phyloP scores from a whole-genome alignment of 129 eudicot genomes.

The Rutidosis leptorrhynchoides region DNA sequence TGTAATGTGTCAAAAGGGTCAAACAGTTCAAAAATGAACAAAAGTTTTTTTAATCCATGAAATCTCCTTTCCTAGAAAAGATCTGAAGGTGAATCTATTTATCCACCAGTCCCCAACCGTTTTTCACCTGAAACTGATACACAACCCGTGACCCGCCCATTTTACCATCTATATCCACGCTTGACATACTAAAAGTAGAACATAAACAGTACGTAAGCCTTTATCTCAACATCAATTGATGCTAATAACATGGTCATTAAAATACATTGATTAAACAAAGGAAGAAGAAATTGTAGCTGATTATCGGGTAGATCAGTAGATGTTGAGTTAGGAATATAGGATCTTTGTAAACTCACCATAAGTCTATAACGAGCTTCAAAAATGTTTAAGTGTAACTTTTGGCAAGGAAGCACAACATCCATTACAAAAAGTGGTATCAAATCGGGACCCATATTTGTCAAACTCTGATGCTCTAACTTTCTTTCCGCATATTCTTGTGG shows the following conservation, averaged over 20 bases:
- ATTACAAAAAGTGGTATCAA: slow-evolving; percentile 91
- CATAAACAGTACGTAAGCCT: background rate
- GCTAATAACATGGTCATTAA: slow-evolving; percentile 6
- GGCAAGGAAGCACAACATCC: slow-evolving; percentile 98
- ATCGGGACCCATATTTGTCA: slow-evolving; percentile 73
- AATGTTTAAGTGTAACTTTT: slow-evolving; percentile 80
- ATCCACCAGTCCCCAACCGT: background rate
- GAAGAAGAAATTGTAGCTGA: background rate
- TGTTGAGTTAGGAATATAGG: slow-evolving; percentile 1
- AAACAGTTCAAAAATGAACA: background rate
- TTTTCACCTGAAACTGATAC: background rate
- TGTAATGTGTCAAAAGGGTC: background rate
- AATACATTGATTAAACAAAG: background rate
- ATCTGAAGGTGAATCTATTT: background rate
- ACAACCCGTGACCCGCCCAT: background rate
- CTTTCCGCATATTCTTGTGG: slow-evolving; percentile 89
- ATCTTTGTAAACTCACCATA: slow-evolving; percentile 60
- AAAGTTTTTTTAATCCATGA: background rate
- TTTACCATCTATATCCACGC: background rate
- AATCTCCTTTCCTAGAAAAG: background rate
- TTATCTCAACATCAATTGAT: background rate
- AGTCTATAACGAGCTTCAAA: slow-evolving; percentile 99
- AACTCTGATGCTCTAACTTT: slow-evolving; percentile 70
- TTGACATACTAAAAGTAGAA: background rate
- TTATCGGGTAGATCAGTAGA: background rate